These are phyloP conservation scores for Phytophthora tubulina DNA, from an alignment of 352 stramenopile genomes.

Conservation along the genomic window DNA sequence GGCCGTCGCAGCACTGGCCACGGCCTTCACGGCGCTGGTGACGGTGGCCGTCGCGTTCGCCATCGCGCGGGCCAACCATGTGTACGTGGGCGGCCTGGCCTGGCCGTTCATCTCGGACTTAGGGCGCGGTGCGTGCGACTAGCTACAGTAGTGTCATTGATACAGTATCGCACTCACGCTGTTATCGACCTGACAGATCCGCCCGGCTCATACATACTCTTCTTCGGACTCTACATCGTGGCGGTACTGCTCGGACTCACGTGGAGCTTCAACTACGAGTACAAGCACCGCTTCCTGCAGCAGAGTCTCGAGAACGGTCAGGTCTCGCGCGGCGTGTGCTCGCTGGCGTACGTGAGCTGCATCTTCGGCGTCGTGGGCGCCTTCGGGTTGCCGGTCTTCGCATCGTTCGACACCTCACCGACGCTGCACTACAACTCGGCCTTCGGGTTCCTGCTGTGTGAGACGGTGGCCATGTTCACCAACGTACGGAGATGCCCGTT, in stretches of 20 bases:
- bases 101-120: conserved; percentile 75
- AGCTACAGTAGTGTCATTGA: background rate
- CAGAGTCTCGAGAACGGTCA: conserved; percentile 50
- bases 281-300: conserved; percentile 58
- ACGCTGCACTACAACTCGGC: conserved; percentile 52
- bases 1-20: conserved; percentile 31
- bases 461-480: conserved; percentile 64
- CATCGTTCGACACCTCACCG: conserved; percentile 47
- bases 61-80: conserved; percentile 42
- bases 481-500: conserved; percentile 49
- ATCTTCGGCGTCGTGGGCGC: conserved; percentile 50
- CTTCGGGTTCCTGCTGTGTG: conserved; percentile 57
- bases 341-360: conserved; percentile 53
- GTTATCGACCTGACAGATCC: conserved; percentile 40
- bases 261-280: conserved; percentile 71
- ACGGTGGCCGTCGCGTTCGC: conserved; percentile 47
- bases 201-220: conserved; percentile 59
- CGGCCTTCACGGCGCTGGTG: conserved; percentile 31
- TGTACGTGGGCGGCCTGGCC: conserved; percentile 60
- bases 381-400: conserved; percentile 56
- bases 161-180: background rate
- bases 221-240: conserved; percentile 58
- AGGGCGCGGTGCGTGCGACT: conserved; percentile 48
- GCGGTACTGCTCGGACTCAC: conserved; percentile 56
- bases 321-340: conserved; percentile 31